phyloP scores from a whole-genome alignment of 177 flowering plant genomes.

The Tripterygium wilfordii region DNA sequence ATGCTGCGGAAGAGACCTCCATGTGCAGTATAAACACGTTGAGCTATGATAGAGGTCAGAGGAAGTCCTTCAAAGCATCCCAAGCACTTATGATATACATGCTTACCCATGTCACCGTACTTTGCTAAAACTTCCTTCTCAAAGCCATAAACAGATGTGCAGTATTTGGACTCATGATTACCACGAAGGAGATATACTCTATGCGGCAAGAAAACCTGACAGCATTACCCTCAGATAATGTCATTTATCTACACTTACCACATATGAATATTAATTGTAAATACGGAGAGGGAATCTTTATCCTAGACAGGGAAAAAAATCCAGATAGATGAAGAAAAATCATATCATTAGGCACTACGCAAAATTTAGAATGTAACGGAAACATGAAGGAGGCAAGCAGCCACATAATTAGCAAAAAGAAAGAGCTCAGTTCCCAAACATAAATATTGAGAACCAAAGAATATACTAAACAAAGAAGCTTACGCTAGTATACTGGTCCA shows the following conservation, averaged over 20 bases:
- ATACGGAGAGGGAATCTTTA: too few species aligned
- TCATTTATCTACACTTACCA: not conserved
- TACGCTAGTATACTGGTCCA: too few species aligned
- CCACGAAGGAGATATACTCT: constrained; percentile 89
- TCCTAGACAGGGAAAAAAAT: too few species aligned
- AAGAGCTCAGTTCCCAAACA: too few species aligned
- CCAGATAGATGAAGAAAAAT: too few species aligned
- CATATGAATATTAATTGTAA: too few species aligned
- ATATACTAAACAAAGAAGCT: too few species aligned
- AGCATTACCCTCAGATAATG: not conserved
- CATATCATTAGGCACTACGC: too few species aligned
- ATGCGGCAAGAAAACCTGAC: constrained; percentile 79
- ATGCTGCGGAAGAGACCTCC: constrained; percentile 91
- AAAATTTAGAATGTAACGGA: too few species aligned
- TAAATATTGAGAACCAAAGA: too few species aligned
- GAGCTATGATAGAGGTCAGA: constrained; percentile 77
- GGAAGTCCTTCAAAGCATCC: constrained; percentile 98
- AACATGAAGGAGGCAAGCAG: too few species aligned
- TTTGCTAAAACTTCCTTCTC: constrained; percentile 88
- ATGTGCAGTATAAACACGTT: constrained; percentile 83
- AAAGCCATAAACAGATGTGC: constrained; percentile 95
- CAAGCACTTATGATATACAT: constrained; percentile 88
- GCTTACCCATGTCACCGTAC: constrained; percentile 78
- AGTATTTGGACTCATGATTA: constrained; percentile 93
- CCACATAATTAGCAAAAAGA: too few species aligned